These are phyloP conservation scores for Raffaelea deltoideospora DNA, from an alignment of 2,329 filamentous ascomycete genomes.

Conservation along the genomic window DNA sequence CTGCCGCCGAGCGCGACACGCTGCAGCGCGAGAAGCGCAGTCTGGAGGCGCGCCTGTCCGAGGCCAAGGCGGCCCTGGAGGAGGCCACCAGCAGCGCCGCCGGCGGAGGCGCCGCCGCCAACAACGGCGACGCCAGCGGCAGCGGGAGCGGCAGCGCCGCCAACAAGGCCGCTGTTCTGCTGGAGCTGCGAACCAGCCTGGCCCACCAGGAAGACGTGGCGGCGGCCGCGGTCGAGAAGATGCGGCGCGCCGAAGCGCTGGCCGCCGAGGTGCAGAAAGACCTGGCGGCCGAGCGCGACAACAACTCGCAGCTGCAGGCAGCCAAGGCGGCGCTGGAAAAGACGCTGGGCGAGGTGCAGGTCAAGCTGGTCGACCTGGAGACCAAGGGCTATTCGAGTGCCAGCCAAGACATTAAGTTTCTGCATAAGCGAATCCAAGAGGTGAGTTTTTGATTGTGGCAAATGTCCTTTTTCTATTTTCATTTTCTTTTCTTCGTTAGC, in stretches of 20 bases:
- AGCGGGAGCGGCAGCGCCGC: not conserved
- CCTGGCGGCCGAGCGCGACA: constrained; percentile 71
- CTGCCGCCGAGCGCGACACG: constrained; percentile 69
- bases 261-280: constrained; percentile 87
- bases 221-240: constrained; percentile 85
- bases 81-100: constrained; percentile 81
- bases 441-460: constrained; percentile 41
- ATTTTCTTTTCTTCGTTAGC: not conserved
- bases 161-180: too few species aligned
- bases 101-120: constrained; percentile 1
- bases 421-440: constrained; percentile 90
- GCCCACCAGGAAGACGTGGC: constrained; percentile 91
- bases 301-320: constrained; percentile 66
- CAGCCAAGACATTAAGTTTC: constrained; percentile 87
- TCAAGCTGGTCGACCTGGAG: constrained; percentile 82
- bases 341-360: constrained; percentile 74
- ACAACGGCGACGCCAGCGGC: not conserved
- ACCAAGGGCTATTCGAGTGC: constrained; percentile 93
- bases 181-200: constrained; percentile 76
- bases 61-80: constrained; percentile 78
- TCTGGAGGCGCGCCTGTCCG: constrained; percentile 68
- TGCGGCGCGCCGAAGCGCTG: constrained; percentile 82
- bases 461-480: not conserved
- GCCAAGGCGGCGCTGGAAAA: constrained; percentile 87
- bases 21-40: constrained; percentile 80